phyloP scores from a whole-genome alignment of 2,329 filamentous ascomycete species.

The Xylaria sp. region DNA sequence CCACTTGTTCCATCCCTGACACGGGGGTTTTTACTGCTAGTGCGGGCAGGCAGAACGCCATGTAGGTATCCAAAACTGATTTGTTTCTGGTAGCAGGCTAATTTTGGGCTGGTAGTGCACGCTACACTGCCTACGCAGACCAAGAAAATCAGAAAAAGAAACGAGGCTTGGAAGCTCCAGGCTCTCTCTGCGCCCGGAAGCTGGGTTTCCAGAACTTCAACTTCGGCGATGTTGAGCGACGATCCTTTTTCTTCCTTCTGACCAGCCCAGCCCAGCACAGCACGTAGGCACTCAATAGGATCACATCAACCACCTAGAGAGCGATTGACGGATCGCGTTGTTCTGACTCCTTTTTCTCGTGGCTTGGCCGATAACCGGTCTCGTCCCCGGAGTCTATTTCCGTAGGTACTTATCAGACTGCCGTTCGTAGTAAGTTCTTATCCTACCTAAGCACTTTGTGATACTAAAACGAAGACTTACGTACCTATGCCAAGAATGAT shows the following conservation, averaged over 20 bases:
- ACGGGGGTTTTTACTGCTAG: background rate
- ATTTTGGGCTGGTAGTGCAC: background rate
- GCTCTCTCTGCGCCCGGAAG: background rate
- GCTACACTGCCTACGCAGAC: background rate
- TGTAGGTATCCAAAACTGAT: background rate
- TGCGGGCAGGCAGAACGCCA: background rate
- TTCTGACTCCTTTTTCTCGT: background rate
- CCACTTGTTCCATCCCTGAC: background rate
- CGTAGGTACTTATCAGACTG: background rate
- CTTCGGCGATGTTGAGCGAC: slow-evolving; percentile 1
- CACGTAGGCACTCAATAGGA: no score
- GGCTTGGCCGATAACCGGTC: background rate
- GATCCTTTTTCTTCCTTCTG: slow-evolving; percentile 9
- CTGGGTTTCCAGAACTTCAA: slow-evolving; percentile 6
- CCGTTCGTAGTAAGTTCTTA: background rate
- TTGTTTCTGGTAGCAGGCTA: slow-evolving; percentile 8
- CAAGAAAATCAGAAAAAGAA: slow-evolving; percentile 15
- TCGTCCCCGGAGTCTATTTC: background rate
- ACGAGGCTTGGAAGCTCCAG: slow-evolving; percentile 7
- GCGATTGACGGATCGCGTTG: background rate
- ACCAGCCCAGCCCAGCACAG: background rate
- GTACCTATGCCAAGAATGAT: background rate
- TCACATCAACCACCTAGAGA: background rate
- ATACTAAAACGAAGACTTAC: background rate
- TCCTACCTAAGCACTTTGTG: no score